Evolutionary conservation across 768 basidiomycete genomes (phyloP), one percentile per base, ranked within the genome.

Genomic region (Mrakia gelida): DNA sequence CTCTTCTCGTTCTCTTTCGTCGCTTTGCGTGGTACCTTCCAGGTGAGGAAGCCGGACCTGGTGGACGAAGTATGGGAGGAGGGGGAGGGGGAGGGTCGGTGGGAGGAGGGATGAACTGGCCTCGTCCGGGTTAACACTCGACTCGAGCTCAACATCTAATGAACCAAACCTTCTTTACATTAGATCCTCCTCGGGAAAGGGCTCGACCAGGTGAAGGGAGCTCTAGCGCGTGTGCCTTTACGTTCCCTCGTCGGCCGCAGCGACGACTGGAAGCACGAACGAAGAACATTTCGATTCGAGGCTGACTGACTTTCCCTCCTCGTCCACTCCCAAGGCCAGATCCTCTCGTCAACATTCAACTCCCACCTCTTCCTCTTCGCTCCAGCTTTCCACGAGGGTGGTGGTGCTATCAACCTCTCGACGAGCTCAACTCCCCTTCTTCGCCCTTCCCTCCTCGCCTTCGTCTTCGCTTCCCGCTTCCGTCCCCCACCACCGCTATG

Each of bases 11-110:
- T 67, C 32, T 21, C 38, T 15, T 67, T n/a, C n/a, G 45, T 45
- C 52, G 52, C 5, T 56, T n/a, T 1, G 56, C 23, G 2, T 59
- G 4, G 7, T 59, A 9, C 4, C 4, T 26, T 28, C 6, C 6
- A 75, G 34, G 62, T 43, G 74, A 72, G 56, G 68, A 71, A 30
- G 56, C 49, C 45, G 56, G 76, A 61, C 68, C 71, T 62, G 56
- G 68, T 71, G 75, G 74, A 11, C 63, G 59, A 38, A 38, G 34
- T 38, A 32, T 62, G 74, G 43, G 74, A 28, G 30, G 43, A 34
- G 61, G n/a, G 3, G 61, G 73, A 38, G 26, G 34, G 1, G 67
- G 67, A n/a, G 41, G 67, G 26, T 18, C 67, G 21, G 45, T 45
- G 45, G 38, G 38, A 38, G 38, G 45, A 45, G 26, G 21, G 21